These are phyloP conservation scores for Trypanosoma avium DNA, from an alignment of 208 protist genomes.

Conservation along the genomic window DNA sequence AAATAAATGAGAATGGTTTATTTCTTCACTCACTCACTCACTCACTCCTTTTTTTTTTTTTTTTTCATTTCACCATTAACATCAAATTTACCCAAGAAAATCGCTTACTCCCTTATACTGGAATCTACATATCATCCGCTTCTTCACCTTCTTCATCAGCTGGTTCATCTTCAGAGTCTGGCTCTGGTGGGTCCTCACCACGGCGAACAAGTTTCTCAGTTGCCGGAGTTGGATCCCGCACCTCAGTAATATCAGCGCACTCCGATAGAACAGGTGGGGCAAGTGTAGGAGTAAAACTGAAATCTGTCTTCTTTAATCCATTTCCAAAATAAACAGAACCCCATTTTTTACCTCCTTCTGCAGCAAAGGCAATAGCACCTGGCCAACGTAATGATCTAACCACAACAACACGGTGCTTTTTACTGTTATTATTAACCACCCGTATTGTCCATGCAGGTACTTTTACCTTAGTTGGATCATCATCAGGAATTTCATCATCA, in stretches of 20 bases:
- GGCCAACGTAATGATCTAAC: constrained; percentile 90
- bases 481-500: constrained; percentile 82
- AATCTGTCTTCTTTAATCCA: constrained; percentile 87
- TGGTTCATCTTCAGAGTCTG: constrained; percentile 85
- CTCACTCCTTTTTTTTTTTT: too few relatives aligned
- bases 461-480: constrained; percentile 86
- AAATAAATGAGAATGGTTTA: too few relatives aligned
- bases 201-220: constrained; percentile 91
- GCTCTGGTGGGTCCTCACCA: constrained; percentile 84
- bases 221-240: constrained; percentile 82
- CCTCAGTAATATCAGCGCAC: constrained; percentile 80
- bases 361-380: constrained; percentile 78
- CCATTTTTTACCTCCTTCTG: constrained; percentile 76
- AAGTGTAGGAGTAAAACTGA: constrained; percentile 79
- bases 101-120: too few relatives aligned
- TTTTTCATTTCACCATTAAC: too few relatives aligned
- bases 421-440: constrained; percentile 79
- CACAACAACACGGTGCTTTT: constrained; percentile 80
- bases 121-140: constrained; percentile 45
- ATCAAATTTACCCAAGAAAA: too few relatives aligned
- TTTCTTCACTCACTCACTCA: too few relatives aligned
- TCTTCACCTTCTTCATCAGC: constrained; percentile 76
- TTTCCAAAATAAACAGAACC: constrained; percentile 90
- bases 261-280: constrained; percentile 79
- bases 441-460: constrained; percentile 79